These are phyloP conservation scores for Exophiala mesophila DNA, from an alignment of 2,329 filamentous ascomycete genomes.

Conservation along the genomic window DNA sequence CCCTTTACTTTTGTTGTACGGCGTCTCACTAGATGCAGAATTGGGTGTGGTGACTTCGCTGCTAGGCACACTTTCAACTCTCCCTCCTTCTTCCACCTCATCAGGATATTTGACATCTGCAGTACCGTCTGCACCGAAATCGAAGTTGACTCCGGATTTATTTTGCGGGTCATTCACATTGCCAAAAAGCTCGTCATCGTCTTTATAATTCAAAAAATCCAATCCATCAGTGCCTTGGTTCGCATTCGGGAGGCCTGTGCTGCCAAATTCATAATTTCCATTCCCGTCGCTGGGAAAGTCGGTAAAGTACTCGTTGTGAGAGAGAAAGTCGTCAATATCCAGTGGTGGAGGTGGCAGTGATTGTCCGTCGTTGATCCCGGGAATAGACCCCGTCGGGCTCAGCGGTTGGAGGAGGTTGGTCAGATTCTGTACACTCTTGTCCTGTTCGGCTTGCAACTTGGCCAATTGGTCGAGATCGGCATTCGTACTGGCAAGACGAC, in stretches of 20 bases:
- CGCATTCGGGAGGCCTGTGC: conserved; percentile 21
- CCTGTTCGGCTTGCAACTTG: conserved; percentile 73
- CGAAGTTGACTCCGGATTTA: conserved; percentile 31
- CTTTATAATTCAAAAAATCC: conserved; percentile 23
- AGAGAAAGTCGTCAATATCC: conserved; percentile 56
- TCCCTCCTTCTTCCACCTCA: conserved; percentile 28
- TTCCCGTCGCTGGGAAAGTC: conserved; percentile 31
- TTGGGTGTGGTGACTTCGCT: conserved; percentile 42
- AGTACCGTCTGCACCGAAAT: conserved; percentile 32
- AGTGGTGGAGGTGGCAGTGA: conserved; percentile 43
- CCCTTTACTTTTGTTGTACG: too few relatives aligned
- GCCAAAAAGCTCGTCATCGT: conserved; percentile 40
- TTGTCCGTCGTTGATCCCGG: conserved; percentile 52
- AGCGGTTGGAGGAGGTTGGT: conserved; percentile 70
- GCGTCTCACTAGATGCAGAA: conserved; percentile 7
- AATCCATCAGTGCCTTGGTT: conserved; percentile 23
- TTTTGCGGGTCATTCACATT: conserved; percentile 31
- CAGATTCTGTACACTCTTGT: conserved; percentile 69
- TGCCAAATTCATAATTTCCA: conserved; percentile 24
- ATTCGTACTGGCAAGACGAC: conserved; percentile 58
- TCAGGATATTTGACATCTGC: conserved; percentile 14
- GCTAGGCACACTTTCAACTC: conserved; percentile 42
- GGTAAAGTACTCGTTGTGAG: conserved; percentile 50
- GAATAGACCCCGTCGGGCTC: conserved; percentile 73
- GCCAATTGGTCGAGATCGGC: conserved; percentile 74